These are phyloP conservation scores for Parafenestella ontariensis DNA, from an alignment of 2,329 filamentous ascomycete species.

Conservation along the genomic window DNA sequence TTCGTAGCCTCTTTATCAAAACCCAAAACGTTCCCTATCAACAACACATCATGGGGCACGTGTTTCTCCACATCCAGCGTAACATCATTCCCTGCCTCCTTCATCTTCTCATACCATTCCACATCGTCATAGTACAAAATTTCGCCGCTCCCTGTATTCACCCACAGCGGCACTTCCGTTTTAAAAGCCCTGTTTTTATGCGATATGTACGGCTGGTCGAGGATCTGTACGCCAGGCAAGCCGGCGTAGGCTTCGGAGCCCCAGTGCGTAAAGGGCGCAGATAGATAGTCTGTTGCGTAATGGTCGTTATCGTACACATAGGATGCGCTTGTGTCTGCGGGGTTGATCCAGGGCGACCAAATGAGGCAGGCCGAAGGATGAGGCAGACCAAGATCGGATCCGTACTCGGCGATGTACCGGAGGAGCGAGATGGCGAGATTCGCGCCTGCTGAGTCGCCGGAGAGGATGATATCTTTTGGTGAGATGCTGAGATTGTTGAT, in stretches of 20 bases:
- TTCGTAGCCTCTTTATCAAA: slow-evolving; percentile 51
- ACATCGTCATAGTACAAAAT: slow-evolving; percentile 52
- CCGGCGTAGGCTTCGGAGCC: slow-evolving; percentile 48
- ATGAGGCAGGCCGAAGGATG: slow-evolving; percentile 50
- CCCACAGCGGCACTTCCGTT: slow-evolving; percentile 50
- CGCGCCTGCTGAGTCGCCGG: slow-evolving; percentile 60
- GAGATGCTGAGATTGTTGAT: slow-evolving; percentile 51
- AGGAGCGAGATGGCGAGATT: slow-evolving; percentile 56
- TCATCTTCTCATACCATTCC: slow-evolving; percentile 49
- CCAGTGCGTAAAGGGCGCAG: slow-evolving; percentile 51
- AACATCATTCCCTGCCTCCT: slow-evolving; percentile 50
- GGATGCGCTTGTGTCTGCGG: slow-evolving; percentile 34
- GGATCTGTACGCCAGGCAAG: slow-evolving; percentile 10
- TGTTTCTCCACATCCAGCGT: slow-evolving; percentile 50
- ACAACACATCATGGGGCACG: slow-evolving; percentile 57
- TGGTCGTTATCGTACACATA: slow-evolving; percentile 42
- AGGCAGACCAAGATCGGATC: slow-evolving; percentile 40
- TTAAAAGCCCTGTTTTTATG: slow-evolving; percentile 49
- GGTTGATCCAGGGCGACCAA: slow-evolving; percentile 55
- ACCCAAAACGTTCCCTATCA: slow-evolving; percentile 51
- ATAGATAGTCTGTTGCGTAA: slow-evolving; percentile 53
- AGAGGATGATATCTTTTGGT: slow-evolving; percentile 52
- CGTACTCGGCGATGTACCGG: slow-evolving; percentile 55
- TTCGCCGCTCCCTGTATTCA: slow-evolving; percentile 52
- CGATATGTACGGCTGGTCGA: slow-evolving; percentile 48